These are phyloP conservation scores for Vitis rotundifolia DNA, from an alignment of 164 flowering plant species.

Conservation along the genomic window DNA sequence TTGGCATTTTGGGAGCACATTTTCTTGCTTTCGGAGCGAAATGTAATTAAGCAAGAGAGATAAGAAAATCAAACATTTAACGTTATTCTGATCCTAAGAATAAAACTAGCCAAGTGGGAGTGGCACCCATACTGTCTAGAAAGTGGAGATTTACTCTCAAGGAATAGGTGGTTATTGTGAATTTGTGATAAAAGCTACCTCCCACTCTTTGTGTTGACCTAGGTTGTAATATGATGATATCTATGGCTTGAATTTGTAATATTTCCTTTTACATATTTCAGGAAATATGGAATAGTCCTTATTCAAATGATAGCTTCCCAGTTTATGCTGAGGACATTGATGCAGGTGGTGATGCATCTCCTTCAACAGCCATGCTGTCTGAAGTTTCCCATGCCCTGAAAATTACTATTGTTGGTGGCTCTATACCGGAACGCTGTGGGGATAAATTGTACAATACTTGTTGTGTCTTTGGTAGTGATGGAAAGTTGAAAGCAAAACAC, in stretches of 20 bases:
- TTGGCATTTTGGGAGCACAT: too few relatives aligned
- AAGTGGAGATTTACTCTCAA: too few relatives aligned
- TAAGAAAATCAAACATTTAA: too few relatives aligned
- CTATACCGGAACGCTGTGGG: slow-evolving; percentile 85
- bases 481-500: slow-evolving; percentile 84
- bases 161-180: too few relatives aligned
- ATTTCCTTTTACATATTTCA: slow-evolving; percentile 19
- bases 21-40: too few relatives aligned
- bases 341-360: slow-evolving; percentile 84
- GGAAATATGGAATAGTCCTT: slow-evolving; percentile 99
- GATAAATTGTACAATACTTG: slow-evolving; percentile 83
- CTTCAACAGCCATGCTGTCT: slow-evolving; percentile 89
- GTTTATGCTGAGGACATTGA: slow-evolving; percentile 93
- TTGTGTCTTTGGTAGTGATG: slow-evolving; percentile 86
- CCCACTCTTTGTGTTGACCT: too few relatives aligned
- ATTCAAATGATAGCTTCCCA: slow-evolving; percentile 95
- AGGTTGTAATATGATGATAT: too few relatives aligned
- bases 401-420: slow-evolving; percentile 92
- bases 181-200: too few relatives aligned
- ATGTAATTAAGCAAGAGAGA: too few relatives aligned
- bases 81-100: too few relatives aligned
- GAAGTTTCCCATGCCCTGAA: slow-evolving; percentile 62
- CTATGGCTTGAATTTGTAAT: background rate
- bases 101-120: too few relatives aligned
- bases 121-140: too few relatives aligned